These are phyloP conservation scores for Punica granatum DNA, from an alignment of 345 rosid species.

Conservation along the genomic window DNA sequence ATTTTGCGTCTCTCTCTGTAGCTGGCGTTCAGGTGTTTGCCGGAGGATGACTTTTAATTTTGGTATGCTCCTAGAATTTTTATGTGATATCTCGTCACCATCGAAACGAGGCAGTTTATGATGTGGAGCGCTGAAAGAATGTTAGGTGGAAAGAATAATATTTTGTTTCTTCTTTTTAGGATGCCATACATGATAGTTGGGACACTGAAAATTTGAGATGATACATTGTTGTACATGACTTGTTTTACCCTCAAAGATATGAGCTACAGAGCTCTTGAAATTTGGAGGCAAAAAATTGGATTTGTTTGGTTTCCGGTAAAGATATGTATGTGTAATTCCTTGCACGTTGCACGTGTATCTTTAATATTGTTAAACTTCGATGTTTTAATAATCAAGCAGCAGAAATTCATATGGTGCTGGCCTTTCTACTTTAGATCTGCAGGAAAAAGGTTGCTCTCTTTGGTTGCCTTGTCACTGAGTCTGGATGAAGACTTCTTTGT, in stretches of 20 bases:
- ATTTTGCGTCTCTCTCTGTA: constrained; percentile 2
- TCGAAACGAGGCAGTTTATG: no score
- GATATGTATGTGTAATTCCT: no score
- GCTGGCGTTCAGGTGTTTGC: constrained; percentile 2
- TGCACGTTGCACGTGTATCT: neutral
- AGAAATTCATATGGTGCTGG: neutral
- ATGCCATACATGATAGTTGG: no score
- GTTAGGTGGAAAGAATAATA: no score
- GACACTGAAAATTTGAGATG: no score
- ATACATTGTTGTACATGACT: neutral
- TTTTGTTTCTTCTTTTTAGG: no score
- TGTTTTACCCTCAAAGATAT: no score
- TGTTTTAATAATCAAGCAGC: neutral
- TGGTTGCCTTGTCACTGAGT: constrained; percentile 69
- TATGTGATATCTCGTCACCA: no score
- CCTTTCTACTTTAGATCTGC: constrained; percentile 35
- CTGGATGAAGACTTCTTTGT: constrained; percentile 62
- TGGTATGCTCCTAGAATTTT: neutral
- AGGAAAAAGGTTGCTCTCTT: constrained; percentile 40
- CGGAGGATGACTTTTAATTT: neutral
- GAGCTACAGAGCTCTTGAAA: no score
- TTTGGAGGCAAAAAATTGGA: no score
- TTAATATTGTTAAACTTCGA: neutral
- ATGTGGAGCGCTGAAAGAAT: no score
- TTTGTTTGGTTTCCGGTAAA: no score